These are phyloP conservation scores for Ramaria sp. DNA, from an alignment of 768 basidiomycete species.

Conservation along the genomic window DNA sequence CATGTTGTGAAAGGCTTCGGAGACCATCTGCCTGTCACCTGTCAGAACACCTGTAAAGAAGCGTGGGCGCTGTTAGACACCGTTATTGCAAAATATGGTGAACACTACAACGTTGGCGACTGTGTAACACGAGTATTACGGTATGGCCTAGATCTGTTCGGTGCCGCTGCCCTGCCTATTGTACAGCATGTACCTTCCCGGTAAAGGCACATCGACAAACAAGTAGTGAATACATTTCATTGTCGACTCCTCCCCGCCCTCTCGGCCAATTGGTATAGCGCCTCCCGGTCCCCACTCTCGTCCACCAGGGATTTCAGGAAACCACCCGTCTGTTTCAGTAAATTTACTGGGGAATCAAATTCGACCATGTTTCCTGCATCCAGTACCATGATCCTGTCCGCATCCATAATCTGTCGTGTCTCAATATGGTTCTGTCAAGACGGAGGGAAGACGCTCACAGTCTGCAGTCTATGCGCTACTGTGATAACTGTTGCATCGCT, in stretches of 20 bases:
- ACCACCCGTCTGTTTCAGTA: conserved; percentile 22
- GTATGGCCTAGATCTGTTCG: conserved; percentile 76
- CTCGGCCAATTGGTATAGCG: conserved; percentile 14
- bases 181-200: conserved; percentile 61
- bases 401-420: too few species aligned
- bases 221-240: too few species aligned
- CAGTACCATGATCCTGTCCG: too few species aligned
- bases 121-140: conserved; percentile 76
- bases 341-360: conserved; percentile 26
- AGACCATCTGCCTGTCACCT: conserved; percentile 70
- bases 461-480: conserved; percentile 34
- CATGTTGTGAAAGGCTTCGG: conserved; percentile 73
- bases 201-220: too few species aligned
- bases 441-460: background rate
- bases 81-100: conserved; percentile 71
- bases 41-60: conserved; percentile 67
- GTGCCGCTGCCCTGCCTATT: conserved; percentile 49
- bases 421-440: background rate
- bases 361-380: conserved; percentile 22
- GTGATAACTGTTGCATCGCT: too few species aligned
- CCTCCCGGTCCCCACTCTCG: conserved; percentile 18
- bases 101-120: conserved; percentile 69
- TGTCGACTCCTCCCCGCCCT: background rate
- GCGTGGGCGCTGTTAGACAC: conserved; percentile 77
- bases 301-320: conserved; percentile 17